Evolutionary conservation across 2,329 filamentous ascomycete genomes (phyloP).

Genomic region (Myotisia sp.): DNA sequence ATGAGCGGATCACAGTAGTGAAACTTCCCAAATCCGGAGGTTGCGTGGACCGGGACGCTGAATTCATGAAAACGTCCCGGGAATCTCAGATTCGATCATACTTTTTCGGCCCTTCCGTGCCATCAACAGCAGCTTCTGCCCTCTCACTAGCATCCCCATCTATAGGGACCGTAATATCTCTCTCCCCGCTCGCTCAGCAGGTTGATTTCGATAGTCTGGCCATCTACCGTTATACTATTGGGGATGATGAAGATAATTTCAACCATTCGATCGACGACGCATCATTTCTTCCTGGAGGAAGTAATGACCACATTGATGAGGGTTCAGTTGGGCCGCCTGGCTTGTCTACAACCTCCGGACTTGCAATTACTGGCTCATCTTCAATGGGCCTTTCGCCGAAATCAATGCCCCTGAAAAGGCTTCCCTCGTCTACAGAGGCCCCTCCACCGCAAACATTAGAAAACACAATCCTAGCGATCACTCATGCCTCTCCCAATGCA

Average conservation of each 20-base stretch:
- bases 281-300: slow-evolving; percentile 24
- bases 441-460: slow-evolving; percentile 48
- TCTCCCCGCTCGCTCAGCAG: slow-evolving; percentile 78
- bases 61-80: slow-evolving; percentile 57
- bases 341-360: slow-evolving; percentile 14
- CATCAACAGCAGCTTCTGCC: slow-evolving; percentile 24
- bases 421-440: slow-evolving; percentile 36
- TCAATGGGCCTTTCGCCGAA: slow-evolving; percentile 14
- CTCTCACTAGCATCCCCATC: slow-evolving; percentile 22
- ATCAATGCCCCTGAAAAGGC: slow-evolving; percentile 39
- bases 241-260: slow-evolving; percentile 31
- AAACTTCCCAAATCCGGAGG: slow-evolving; percentile 75
- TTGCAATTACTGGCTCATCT: slow-evolving; percentile 14
- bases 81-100: slow-evolving; percentile 77
- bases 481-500: slow-evolving; percentile 59
- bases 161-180: slow-evolving; percentile 45
- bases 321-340: slow-evolving; percentile 4
- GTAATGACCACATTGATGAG: slow-evolving; percentile 15
- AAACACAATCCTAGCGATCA: slow-evolving; percentile 72
- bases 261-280: slow-evolving; percentile 24
- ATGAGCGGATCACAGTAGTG: slow-evolving; percentile 60
- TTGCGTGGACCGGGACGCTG: slow-evolving; percentile 59
- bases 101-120: slow-evolving; percentile 64
- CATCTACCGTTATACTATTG: slow-evolving; percentile 55
- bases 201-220: slow-evolving; percentile 61